Conservation (phyloP, 345 rosid species). For the Viola odorata region DNA sequence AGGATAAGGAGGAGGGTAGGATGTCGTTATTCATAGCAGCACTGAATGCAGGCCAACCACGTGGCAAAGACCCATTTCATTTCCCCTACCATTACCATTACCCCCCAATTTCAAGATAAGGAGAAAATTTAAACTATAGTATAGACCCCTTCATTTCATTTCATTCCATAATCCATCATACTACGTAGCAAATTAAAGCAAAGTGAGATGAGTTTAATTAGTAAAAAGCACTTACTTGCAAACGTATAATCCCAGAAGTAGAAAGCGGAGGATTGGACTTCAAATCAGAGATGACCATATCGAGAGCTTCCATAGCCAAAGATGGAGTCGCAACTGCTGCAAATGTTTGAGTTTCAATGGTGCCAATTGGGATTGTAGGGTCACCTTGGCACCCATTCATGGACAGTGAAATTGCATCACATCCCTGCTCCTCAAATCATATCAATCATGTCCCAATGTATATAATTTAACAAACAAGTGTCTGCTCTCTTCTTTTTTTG, state of each 20-base stretch:
- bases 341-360: constrained; percentile 47
- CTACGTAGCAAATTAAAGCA: constrained; percentile 3
- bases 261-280: constrained; percentile 43
- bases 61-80: constrained; percentile 34
- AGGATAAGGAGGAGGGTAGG: background rate
- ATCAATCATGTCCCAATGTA: background rate
- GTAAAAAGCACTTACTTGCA: constrained; percentile 45
- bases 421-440: constrained; percentile 21
- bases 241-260: constrained; percentile 69
- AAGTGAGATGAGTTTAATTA: background rate
- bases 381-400: constrained; percentile 78
- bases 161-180: no score
- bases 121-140: no score
- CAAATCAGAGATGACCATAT: constrained; percentile 38
- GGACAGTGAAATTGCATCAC: constrained; percentile 36
- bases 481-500: no score
- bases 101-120: no score
- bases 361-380: constrained; percentile 41
- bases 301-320: constrained; percentile 50
- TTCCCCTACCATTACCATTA: background rate
- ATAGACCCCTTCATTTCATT: no score
- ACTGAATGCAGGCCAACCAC: constrained; percentile 27
- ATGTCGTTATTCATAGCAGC: background rate
- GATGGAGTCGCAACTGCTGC: constrained; percentile 41
- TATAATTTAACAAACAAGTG: background rate